Evolutionary conservation across 2,329 filamentous ascomycete species (phyloP).

Genomic region (Fusarium stilboides): DNA sequence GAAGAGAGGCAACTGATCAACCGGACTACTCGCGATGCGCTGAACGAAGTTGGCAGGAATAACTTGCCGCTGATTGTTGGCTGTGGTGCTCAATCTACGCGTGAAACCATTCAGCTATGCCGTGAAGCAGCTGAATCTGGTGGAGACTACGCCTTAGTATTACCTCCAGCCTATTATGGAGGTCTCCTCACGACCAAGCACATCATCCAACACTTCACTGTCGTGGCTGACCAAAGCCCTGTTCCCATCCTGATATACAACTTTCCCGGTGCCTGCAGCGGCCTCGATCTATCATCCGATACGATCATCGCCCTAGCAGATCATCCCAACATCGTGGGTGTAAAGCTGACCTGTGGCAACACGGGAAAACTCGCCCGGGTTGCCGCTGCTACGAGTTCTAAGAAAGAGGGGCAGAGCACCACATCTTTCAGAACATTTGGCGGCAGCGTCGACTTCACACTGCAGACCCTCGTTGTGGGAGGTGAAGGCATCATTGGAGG

Average conservation of each 20-base stretch:
- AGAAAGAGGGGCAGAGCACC: conserved; percentile 60
- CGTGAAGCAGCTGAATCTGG: conserved; percentile 74
- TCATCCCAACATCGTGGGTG: conserved; percentile 72
- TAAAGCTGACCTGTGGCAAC: conserved; percentile 76
- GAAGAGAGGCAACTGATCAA: conserved; percentile 76
- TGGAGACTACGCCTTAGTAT: conserved; percentile 76
- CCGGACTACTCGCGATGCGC: conserved; percentile 71
- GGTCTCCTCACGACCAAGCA: conserved; percentile 70
- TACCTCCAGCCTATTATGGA: conserved; percentile 80
- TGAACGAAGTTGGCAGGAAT: conserved; percentile 69
- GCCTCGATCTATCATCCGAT: conserved; percentile 72
- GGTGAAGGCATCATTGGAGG: conserved; percentile 81
- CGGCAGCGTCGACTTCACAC: conserved; percentile 80
- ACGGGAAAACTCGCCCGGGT: conserved; percentile 70
- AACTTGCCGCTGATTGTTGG: conserved; percentile 77
- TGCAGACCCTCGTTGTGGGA: conserved; percentile 79
- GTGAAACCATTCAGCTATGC: conserved; percentile 77
- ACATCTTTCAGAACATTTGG: conserved; percentile 76
- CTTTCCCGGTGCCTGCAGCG: conserved; percentile 71
- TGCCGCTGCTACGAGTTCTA: neutral
- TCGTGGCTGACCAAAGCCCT: conserved; percentile 71
- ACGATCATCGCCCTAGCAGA: conserved; percentile 67
- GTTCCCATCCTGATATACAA: conserved; percentile 76
- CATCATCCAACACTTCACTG: conserved; percentile 73
- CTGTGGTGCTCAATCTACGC: conserved; percentile 76